These are phyloP conservation scores for Hygrophila difformis DNA, from an alignment of 257 asterid species.

Conservation along the genomic window DNA sequence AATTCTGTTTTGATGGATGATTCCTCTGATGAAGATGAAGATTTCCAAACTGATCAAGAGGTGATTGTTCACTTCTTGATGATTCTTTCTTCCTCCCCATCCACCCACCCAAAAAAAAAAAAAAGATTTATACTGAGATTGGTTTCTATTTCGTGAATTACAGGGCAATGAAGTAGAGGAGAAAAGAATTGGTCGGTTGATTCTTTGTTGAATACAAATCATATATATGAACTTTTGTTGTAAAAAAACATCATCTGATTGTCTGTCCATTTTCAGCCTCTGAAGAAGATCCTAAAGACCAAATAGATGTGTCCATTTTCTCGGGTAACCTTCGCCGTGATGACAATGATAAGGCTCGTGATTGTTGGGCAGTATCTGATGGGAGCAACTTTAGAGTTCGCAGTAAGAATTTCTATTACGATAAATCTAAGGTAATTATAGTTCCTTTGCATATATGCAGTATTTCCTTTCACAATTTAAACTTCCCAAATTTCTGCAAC, in stretches of 20 bases:
- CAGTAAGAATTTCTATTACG: conserved; percentile 65
- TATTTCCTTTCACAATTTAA: neutral
- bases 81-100: no score
- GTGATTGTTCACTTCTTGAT: conserved; percentile 29
- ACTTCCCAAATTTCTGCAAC: conserved; percentile 3
- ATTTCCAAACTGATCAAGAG: conserved; percentile 81
- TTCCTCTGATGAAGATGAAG: conserved; percentile 94
- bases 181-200: conserved; percentile 43
- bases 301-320: conserved; percentile 81
- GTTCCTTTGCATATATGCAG: neutral
- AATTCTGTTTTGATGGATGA: conserved; percentile 72
- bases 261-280: conserved; percentile 33
- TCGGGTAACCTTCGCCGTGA: conserved; percentile 79
- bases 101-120: no score
- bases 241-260: no score
- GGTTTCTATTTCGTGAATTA: conserved; percentile 13
- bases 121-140: neutral
- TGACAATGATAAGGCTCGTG: conserved; percentile 72
- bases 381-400: conserved; percentile 96
- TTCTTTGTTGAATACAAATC: no score
- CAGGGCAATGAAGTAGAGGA: conserved; percentile 71
- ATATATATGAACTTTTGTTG: neutral
- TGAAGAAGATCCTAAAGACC: conserved; percentile 65
- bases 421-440: conserved; percentile 67
- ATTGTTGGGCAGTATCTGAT: conserved; percentile 87